Evolutionary conservation across 2,329 filamentous ascomycete species (phyloP).

Genomic region (Trichoderma endophyticum): DNA sequence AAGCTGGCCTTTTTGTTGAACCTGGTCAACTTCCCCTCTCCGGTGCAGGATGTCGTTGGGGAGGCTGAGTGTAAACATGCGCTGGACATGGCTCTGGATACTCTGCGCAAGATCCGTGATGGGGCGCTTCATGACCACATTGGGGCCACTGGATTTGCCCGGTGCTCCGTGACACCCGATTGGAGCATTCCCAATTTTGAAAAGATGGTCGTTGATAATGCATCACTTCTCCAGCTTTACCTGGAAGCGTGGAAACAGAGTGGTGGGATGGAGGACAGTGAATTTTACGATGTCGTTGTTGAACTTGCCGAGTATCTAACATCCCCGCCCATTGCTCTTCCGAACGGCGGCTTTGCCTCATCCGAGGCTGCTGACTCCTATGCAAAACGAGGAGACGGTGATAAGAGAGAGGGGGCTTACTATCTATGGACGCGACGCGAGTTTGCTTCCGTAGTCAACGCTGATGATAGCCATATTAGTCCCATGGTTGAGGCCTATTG

Average conservation of each 20-base stretch:
- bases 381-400: slow-evolving; percentile 67
- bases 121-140: slow-evolving; percentile 56
- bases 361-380: slow-evolving; percentile 89
- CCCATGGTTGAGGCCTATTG: slow-evolving; percentile 79
- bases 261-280: slow-evolving; percentile 52
- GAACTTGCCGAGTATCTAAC: slow-evolving; percentile 87
- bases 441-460: slow-evolving; percentile 67
- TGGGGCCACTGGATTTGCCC: slow-evolving; percentile 52
- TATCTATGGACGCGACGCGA: slow-evolving; percentile 93
- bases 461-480: slow-evolving; percentile 53
- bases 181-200: slow-evolving; percentile 97
- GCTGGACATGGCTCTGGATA: slow-evolving; percentile 74
- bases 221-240: slow-evolving; percentile 78
- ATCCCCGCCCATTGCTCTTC: slow-evolving; percentile 61
- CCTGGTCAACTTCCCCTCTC: slow-evolving; percentile 65
- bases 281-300: slow-evolving; percentile 74
- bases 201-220: slow-evolving; percentile 94
- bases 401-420: slow-evolving; percentile 87
- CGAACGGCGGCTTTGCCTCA: slow-evolving; percentile 74
- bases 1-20: slow-evolving; percentile 81
- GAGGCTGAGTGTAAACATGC: slow-evolving; percentile 71
- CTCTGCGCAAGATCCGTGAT: slow-evolving; percentile 68
- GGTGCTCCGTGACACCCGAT: slow-evolving; percentile 86
- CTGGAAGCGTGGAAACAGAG: slow-evolving; percentile 75
- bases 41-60: slow-evolving; percentile 85